Evolutionary conservation across 163 green algal genomes (phyloP), one percentile per base, ranked within the genome.

Genomic region (Chloromonas sp.): DNA sequence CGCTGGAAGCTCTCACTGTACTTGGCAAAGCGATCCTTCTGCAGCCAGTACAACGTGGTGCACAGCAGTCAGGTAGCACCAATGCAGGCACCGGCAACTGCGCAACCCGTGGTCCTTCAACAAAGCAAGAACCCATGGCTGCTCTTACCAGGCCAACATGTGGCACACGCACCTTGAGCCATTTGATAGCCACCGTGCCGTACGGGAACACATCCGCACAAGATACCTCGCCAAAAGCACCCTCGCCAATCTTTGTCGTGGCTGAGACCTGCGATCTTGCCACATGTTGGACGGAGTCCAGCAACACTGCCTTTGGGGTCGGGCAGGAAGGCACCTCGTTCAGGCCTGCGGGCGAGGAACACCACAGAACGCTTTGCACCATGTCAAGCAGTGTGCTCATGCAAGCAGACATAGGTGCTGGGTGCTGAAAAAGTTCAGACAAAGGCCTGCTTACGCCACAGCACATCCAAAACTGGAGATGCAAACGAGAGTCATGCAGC

Each of bases 151-250:
- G 36, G 36, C 36, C 36, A 36, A 36, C 36, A 36, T 36, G 36
- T 36, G 36, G 74, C 36, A 76, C 70, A 11, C 66, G 66, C 74
- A 92, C 89, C 91, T 96, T 97, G 77, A 97, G 92, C 94, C 94
- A 97, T 85, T 97, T 97, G 84, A 97, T 87, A 0, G 94, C 94
- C 0, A 97, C 94, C 1, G 86, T 88, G 80, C 90, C 90, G 81
- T 92, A 93, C 2, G 90, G 84, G 59, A 90, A 88, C 61, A 92
- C 89, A 36, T 89, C 82, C 1, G 91, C 91, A 5, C 88, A 74
- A 0, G 89, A 94, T 61, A 97, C 94, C 90, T 97, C 94, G 3
- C 94, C 94, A 92, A 97, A 97, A 0, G 94, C 91, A 8, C 94
- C 94, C 88, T 96, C 94, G 2, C 94, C 94, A 83, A 97, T 96